These are phyloP conservation scores for Iris pallida DNA, from an alignment of 116 monocot genomes.

Conservation along the genomic window DNA sequence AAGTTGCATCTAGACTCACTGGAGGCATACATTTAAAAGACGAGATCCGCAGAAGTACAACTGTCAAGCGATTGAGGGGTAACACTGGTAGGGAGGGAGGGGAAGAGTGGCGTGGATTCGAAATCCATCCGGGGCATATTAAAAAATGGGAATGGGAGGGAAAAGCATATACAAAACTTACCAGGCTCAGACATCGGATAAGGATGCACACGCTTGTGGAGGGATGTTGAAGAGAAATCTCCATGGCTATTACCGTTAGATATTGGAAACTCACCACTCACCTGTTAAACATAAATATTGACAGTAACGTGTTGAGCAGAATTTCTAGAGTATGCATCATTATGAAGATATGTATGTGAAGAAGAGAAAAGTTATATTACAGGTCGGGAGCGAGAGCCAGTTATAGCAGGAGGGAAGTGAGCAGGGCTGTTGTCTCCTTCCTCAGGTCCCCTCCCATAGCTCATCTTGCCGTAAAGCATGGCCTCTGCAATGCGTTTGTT, in stretches of 20 bases:
- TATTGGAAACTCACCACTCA: constrained; percentile 78
- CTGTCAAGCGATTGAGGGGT: too few species aligned
- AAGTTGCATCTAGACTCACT: too few species aligned
- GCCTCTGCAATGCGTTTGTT: constrained; percentile 69
- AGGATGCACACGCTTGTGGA: constrained; percentile 83
- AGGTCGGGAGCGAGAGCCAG: constrained; percentile 44
- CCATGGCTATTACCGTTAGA: constrained; percentile 42
- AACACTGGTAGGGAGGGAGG: too few species aligned
- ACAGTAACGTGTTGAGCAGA: not conserved
- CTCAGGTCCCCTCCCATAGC: constrained; percentile 57
- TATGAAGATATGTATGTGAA: not conserved
- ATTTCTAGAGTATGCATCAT: not conserved
- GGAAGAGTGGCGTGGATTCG: too few species aligned
- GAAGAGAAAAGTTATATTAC: constrained; percentile 22
- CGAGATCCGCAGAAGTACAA: too few species aligned
- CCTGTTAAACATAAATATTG: constrained; percentile 31
- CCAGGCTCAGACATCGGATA: constrained; percentile 79
- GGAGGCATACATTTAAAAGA: too few species aligned
- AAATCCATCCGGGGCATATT: too few species aligned
- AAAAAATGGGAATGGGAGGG: too few species aligned
- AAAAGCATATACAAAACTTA: constrained; percentile 1
- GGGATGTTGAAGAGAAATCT: constrained; percentile 47
- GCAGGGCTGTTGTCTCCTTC: constrained; percentile 40
- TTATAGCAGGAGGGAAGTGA: constrained; percentile 66
- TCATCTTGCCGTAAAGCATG: constrained; percentile 92